Percentiles rank a stretch among this genome's conserved stretches.
These are phyloP conservation scores for Colletotrichum sp. DNA, from an alignment of 2,329 filamentous ascomycete species.

Conservation along the genomic window DNA sequence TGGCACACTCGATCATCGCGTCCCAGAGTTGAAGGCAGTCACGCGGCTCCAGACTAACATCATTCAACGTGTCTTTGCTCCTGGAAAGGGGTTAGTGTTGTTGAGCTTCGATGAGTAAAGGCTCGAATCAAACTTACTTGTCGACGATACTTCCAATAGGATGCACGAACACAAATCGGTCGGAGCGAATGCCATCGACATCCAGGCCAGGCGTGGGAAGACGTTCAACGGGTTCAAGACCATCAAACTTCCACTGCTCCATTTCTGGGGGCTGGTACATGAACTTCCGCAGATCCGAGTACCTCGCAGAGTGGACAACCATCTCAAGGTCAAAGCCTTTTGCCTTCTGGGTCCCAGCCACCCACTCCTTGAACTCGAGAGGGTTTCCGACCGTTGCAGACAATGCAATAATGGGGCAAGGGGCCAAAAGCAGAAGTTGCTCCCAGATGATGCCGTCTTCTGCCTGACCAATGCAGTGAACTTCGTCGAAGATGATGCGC, in stretches of 20 bases:
- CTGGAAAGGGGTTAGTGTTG: slow-evolving; percentile 23
- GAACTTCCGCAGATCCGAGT: slow-evolving; percentile 82
- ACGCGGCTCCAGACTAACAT: slow-evolving; percentile 72
- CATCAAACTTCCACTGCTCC: slow-evolving; percentile 52
- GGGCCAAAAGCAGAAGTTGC: slow-evolving; percentile 74
- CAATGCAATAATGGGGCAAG: slow-evolving; percentile 79
- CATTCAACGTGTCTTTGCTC: slow-evolving; percentile 67
- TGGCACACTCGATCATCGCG: slow-evolving; percentile 65
- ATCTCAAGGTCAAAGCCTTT: slow-evolving; percentile 70
- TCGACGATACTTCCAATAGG: slow-evolving; percentile 69
- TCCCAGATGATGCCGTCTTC: slow-evolving; percentile 72
- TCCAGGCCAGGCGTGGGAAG: slow-evolving; percentile 53
- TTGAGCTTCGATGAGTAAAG: too few relatives aligned
- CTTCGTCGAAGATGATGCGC: slow-evolving; percentile 83
- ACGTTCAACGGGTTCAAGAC: slow-evolving; percentile 47
- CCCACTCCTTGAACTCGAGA: slow-evolving; percentile 71
- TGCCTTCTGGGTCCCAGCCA: slow-evolving; percentile 65
- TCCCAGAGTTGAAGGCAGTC: slow-evolving; percentile 73
- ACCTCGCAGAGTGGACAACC: slow-evolving; percentile 71
- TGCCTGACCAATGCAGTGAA: slow-evolving; percentile 79
- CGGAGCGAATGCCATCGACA: slow-evolving; percentile 42
- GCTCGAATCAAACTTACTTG: slow-evolving; percentile 37
- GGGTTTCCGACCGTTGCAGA: slow-evolving; percentile 84
- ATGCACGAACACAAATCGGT: slow-evolving; percentile 66
- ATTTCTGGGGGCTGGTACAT: slow-evolving; percentile 55